Base-by-base conservation (phyloP, 768 basidiomycete species). In the Termitomyces sp. region DNA sequence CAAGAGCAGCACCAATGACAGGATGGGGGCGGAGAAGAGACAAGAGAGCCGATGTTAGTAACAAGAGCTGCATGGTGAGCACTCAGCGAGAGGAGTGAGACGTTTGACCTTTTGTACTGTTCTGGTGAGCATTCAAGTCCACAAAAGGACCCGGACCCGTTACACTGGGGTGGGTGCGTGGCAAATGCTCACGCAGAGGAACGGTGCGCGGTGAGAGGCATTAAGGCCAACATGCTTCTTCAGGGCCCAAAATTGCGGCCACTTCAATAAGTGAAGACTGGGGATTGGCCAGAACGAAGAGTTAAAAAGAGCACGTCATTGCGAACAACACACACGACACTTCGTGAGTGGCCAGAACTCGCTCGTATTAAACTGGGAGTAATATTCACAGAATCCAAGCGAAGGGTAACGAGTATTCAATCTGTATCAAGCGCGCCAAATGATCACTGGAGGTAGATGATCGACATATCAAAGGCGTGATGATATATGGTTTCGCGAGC, bases 21-120 rank as follows among this genome's bases (percentile, higher is more conserved):
- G 48, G 56, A 49, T 47, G 52, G 6, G 55, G 52, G 16, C 38
- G 52, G 35, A 60, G 38, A n/a, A 60, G 35, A 11, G 52, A 49
- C 7, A 57, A 36, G 18, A 60, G 48, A 43, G 54, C 57, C 18
- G 56, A 25, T 25, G 58, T 32, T 3, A 39, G 10, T 46, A 52
- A 25, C 39, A 56, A 33, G 52, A 56, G 45, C 42, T 60, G 52
- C 59, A 60, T 60, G 49, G 20, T 33, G 51, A 49, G 58, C 52
- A 50, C 35, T 56, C 53, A 36, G 44, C 36, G 47, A 49, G 12
- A 39, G 5, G 2, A 23, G 12, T 16, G 9, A 29, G 33, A n/a
- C 7, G 18, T 35, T 29, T 20, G 2, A 46, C 35, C 53, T 58
- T 58, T 58, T 58, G 57, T 58, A 58, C 35, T 38, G 16, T 39